phyloP scores from a whole-genome alignment of 1,284 basidiomycete genomes.

The Dichomitus squalens region DNA sequence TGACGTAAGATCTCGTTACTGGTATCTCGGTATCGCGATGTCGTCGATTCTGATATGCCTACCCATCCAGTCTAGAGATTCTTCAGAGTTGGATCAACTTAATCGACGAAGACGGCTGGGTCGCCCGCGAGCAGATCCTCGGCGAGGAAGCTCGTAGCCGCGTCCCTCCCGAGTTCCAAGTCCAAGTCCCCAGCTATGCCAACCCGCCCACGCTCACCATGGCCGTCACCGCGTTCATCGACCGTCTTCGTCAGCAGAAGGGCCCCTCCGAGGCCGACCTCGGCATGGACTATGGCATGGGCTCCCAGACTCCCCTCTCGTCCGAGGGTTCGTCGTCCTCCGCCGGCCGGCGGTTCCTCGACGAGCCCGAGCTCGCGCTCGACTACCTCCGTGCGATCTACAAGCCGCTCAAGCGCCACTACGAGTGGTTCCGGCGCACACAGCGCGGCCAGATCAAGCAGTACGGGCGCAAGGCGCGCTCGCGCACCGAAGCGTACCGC shows the following conservation, averaged over 20 bases:
- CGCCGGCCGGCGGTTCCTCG: conserved; percentile 52
- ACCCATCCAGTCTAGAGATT: conserved; percentile 73
- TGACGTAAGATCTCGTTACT: conserved; percentile 54
- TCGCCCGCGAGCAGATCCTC: conserved; percentile 92
- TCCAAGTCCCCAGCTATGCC: conserved; percentile 90
- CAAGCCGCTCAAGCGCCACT: conserved; percentile 83
- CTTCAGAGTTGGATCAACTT: conserved; percentile 87
- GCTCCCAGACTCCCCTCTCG: conserved; percentile 48
- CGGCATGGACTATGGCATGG: conserved; percentile 58
- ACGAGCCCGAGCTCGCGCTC: conserved; percentile 61
- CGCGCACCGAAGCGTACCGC: conserved; percentile 87
- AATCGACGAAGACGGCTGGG: conserved; percentile 94
- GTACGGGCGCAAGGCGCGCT: conserved; percentile 80
- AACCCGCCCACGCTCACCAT: conserved; percentile 94
- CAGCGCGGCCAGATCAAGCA: conserved; percentile 93
- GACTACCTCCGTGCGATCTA: conserved; percentile 82
- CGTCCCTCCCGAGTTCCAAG: conserved; percentile 86
- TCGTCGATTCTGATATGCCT: neutral
- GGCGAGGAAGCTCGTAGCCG: conserved; percentile 94
- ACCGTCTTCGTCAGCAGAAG: conserved; percentile 58
- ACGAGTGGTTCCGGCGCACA: conserved; percentile 93
- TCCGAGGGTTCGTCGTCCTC: conserved; percentile 18
- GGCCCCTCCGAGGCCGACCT: conserved; percentile 62
- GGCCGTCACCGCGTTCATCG: conserved; percentile 87
- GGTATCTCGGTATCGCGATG: neutral